phyloP scores from a whole-genome alignment of 1,284 basidiomycete species.

The Rhodotorula sp. region DNA sequence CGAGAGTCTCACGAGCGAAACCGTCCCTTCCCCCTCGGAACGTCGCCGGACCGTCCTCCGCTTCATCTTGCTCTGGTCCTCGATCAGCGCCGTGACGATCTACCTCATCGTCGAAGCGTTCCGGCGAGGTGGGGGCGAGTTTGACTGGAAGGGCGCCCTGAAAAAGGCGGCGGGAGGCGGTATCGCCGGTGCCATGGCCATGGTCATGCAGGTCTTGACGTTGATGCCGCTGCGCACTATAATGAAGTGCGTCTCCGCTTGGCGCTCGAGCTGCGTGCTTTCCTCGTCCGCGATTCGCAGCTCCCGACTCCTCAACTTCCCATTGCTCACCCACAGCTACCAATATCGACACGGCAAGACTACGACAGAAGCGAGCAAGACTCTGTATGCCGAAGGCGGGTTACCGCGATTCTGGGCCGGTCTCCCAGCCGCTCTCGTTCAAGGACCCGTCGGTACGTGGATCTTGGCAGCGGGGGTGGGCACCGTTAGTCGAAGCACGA shows the following conservation, averaged over 20 bases:
- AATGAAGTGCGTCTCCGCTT: slow-evolving; percentile 68
- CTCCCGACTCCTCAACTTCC: too few relatives aligned
- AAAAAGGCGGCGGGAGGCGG: slow-evolving; percentile 73
- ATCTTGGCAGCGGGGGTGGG: background rate
- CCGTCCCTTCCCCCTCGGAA: background rate
- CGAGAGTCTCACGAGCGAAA: background rate
- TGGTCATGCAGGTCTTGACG: slow-evolving; percentile 77
- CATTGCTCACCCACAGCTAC: slow-evolving; percentile 40
- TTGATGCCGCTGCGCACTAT: slow-evolving; percentile 60
- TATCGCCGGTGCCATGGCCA: slow-evolving; percentile 57
- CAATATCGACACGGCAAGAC: slow-evolving; percentile 64
- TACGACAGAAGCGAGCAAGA: slow-evolving; percentile 57
- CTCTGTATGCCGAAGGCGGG: slow-evolving; percentile 74
- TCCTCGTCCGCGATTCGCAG: background rate
- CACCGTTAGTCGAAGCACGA: background rate
- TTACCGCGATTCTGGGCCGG: slow-evolving; percentile 60
- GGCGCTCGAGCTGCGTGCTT: too few relatives aligned
- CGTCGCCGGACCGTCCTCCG: slow-evolving; percentile 5
- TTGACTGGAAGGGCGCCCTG: slow-evolving; percentile 71
- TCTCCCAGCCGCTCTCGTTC: slow-evolving; percentile 72
- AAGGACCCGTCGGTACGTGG: slow-evolving; percentile 60
- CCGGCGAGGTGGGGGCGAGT: slow-evolving; percentile 54
- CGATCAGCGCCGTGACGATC: slow-evolving; percentile 23
- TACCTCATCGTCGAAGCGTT: slow-evolving; percentile 35
- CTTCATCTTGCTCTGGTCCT: slow-evolving; percentile 37